Base-by-base conservation (phyloP, 345 rosid genomes). In the Arabidopsis suecica region DNA sequence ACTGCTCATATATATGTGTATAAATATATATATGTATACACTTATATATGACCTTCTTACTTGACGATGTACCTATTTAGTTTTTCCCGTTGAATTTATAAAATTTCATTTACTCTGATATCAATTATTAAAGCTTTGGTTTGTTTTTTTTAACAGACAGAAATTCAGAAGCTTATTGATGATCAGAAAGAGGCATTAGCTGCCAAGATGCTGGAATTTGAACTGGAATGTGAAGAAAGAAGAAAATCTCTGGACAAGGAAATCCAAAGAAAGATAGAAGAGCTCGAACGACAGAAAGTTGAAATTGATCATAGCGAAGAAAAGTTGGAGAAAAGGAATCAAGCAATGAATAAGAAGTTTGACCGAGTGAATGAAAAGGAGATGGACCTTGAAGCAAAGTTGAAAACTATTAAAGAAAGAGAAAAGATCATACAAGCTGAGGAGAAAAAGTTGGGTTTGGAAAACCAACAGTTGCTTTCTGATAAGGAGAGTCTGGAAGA, bases 361-460 rank as follows among this genome's bases (percentile, higher is more conserved):
- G 97, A 82, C 73, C 89, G 91, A 80, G 82, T 87, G 70, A 87
- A 84, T 77, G 97, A 89, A 80, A 89, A 86, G 80, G 98, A 89
- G 77, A 86, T 85, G 73, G 96, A 86, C 42, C 80, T 86, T 56
- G 95, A 87, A 77, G 86, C 80, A 53, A 91, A 79, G 83, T 77
- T 77, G 45, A 89, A 91, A 86, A 61, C 74, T 55, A 36, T 85
- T 11, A 88, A 85, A 81, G 93, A 87, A 69, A 85, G 49, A 62
- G 97, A 91, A 56, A 94, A 89, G 65, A 47, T 36, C 40, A 9
- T 87, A 79, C 88, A 85, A 82, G 82, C 81, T 30, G 91, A 84
- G 82, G 90, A 87, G 84, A 87, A 83, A 69, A 84, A 53, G 61
- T 44, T 85, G 72, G 83, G 83, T 41, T 57, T 83, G 55, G 91